Conservation (phyloP, 1,284 basidiomycete species). For the Salmacisia buchloeana region DNA sequence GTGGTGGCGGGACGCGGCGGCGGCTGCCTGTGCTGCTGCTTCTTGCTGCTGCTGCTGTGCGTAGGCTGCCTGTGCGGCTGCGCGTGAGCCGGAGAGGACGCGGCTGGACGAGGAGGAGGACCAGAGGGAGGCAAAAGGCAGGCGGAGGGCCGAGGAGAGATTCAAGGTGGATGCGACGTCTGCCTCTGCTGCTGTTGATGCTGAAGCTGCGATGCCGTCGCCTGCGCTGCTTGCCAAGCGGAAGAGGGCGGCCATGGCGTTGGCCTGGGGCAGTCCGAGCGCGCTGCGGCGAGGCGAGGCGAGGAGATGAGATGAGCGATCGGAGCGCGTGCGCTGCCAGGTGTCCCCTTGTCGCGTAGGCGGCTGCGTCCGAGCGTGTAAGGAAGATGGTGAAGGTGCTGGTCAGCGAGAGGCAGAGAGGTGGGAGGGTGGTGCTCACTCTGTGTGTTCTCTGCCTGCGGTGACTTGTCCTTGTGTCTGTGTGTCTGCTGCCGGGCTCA, state of each 20-base stretch:
- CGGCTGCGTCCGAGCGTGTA: too few relatives aligned
- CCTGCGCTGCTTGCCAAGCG: neutral
- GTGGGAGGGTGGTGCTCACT: too few relatives aligned
- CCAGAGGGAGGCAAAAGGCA: neutral
- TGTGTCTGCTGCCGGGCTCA: too few relatives aligned
- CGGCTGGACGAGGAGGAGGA: neutral
- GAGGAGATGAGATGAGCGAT: neutral
- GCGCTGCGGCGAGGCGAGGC: too few relatives aligned
- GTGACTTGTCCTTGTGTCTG: too few relatives aligned
- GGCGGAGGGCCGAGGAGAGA: neutral
- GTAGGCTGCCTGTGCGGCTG: neutral
- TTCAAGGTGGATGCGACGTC: too few relatives aligned
- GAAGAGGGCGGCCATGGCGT: constrained; percentile 11
- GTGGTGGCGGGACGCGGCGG: neutral
- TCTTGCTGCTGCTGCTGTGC: neutral
- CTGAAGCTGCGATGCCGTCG: neutral
- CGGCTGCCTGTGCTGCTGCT: neutral
- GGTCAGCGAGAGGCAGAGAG: too few relatives aligned
- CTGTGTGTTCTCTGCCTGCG: too few relatives aligned
- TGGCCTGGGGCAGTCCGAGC: too few relatives aligned
- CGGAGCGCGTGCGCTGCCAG: neutral
- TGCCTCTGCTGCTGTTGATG: too few relatives aligned
- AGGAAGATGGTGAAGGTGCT: too few relatives aligned
- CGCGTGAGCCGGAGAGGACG: neutral
- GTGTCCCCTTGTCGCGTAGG: too few relatives aligned